Conservation (phyloP, 805 yeast genomes). For the Candida alai region DNA sequence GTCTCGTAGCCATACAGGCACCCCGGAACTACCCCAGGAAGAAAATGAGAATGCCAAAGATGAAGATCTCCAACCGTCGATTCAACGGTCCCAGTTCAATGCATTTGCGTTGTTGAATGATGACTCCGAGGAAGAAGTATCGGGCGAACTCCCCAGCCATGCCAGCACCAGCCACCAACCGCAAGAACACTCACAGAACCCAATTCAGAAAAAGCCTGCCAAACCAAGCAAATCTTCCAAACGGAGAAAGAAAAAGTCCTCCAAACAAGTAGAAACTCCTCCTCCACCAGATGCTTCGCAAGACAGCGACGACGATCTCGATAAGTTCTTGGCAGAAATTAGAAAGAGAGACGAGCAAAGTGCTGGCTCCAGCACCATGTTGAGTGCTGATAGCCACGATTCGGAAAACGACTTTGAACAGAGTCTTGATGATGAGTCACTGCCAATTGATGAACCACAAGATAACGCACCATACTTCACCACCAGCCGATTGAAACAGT, state of each 20-base stretch:
- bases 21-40: slow-evolving; percentile 2
- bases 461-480: slow-evolving; percentile 40
- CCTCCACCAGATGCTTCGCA: slow-evolving; percentile 14
- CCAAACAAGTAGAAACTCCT: slow-evolving; percentile 11
- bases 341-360: slow-evolving; percentile 20
- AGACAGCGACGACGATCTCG: slow-evolving; percentile 57
- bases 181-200: slow-evolving; percentile 18
- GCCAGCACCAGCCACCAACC: slow-evolving; percentile 1
- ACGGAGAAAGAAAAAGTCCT: slow-evolving; percentile 12
- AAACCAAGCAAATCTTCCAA: slow-evolving; percentile 10
- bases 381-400: slow-evolving; percentile 22
- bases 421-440: no score
- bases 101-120: slow-evolving; percentile 44
- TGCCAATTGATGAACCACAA: no score
- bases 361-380: slow-evolving; percentile 14
- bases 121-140: slow-evolving; percentile 21
- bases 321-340: slow-evolving; percentile 46
- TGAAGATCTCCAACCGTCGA: slow-evolving; percentile 14
- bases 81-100: slow-evolving; percentile 25
- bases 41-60: slow-evolving; percentile 12
- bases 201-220: slow-evolving; percentile 15
- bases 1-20: neutral
- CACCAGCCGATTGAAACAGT: slow-evolving; percentile 35
- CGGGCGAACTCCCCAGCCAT: slow-evolving; percentile 14
- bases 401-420: slow-evolving; percentile 24